Percentiles rank a stretch among this genome's conserved stretches.
phyloP scores from a whole-genome alignment of 1,284 basidiomycete genomes.

The Paramarasmius palmivorus region DNA sequence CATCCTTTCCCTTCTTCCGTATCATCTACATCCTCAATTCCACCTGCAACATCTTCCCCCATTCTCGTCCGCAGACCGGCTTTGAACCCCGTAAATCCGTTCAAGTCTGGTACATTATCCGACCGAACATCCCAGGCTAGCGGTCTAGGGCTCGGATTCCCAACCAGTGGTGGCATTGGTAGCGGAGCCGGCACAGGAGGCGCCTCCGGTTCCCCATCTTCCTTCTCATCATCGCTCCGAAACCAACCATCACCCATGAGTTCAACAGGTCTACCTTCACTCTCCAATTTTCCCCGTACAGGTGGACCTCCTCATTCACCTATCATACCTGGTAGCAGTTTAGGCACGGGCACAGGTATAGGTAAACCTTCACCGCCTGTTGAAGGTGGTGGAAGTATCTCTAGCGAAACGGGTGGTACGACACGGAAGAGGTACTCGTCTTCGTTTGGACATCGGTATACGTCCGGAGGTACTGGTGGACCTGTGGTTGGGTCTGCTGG shows the following conservation, averaged over 20 bases:
- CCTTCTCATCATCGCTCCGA: background rate
- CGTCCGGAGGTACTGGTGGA: too few relatives aligned
- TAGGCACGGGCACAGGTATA: background rate
- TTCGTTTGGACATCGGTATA: constrained; percentile 71
- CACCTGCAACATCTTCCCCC: constrained; percentile 37
- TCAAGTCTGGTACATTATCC: constrained; percentile 69
- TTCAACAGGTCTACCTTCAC: constrained; percentile 4
- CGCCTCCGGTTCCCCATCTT: constrained; percentile 4
- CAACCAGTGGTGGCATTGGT: too few relatives aligned
- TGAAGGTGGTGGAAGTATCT: background rate
- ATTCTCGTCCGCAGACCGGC: constrained; percentile 55
- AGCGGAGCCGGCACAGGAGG: background rate
- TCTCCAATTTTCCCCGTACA: background rate
- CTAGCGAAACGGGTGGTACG: constrained; percentile 11
- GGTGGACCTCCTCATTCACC: background rate
- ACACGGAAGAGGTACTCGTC: constrained; percentile 64
- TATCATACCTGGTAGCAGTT: background rate
- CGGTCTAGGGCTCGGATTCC: background rate
- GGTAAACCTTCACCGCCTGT: constrained; percentile 41
- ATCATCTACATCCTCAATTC: constrained; percentile 18
- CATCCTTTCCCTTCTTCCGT: constrained; percentile 26
- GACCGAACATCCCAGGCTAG: constrained; percentile 35
- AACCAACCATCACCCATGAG: constrained; percentile 6
- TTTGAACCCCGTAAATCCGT: constrained; percentile 57
- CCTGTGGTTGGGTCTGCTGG: constrained; percentile 37